Evolutionary conservation across 495 filamentous ascomycete species (phyloP).

Genomic region (Acidomyces sp.): DNA sequence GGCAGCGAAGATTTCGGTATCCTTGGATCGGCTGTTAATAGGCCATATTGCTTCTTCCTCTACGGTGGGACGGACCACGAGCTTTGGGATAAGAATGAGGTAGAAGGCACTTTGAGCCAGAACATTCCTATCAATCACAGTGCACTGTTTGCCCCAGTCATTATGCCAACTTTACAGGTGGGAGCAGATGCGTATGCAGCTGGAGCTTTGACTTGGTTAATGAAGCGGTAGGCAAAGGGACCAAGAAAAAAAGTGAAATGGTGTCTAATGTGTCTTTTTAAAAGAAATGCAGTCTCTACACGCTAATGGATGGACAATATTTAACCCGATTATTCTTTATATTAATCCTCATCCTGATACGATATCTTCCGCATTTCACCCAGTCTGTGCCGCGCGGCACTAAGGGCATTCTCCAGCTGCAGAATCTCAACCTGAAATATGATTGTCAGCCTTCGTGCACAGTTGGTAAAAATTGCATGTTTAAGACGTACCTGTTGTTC

Average conservation of each 20-base stretch:
- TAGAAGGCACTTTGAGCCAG: slow-evolving; percentile 31
- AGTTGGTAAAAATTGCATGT: slow-evolving; percentile 8
- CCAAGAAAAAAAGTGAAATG: too few species aligned
- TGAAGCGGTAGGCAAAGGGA: slow-evolving; percentile 11
- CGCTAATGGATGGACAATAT: too few species aligned
- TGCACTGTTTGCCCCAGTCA: slow-evolving; percentile 44
- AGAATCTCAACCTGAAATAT: slow-evolving; percentile 80
- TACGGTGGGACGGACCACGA: slow-evolving; percentile 40
- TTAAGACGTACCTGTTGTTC: slow-evolving; percentile 79
- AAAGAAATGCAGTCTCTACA: neutral
- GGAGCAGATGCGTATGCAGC: slow-evolving; percentile 44
- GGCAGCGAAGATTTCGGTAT: slow-evolving; percentile 46
- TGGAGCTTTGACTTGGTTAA: slow-evolving; percentile 39
- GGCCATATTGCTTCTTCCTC: slow-evolving; percentile 43
- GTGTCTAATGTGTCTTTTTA: neutral
- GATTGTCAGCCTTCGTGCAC: slow-evolving; percentile 4
- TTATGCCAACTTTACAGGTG: slow-evolving; percentile 45
- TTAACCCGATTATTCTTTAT: too few species aligned
- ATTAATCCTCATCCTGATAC: slow-evolving; percentile 62
- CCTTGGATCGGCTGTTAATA: slow-evolving; percentile 38
- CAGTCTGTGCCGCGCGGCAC: slow-evolving; percentile 66
- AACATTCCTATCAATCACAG: slow-evolving; percentile 43
- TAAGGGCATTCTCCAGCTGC: slow-evolving; percentile 78
- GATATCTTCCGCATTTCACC: slow-evolving; percentile 99
- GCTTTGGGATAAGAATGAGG: slow-evolving; percentile 37